Evolutionary conservation across 2,329 filamentous ascomycete genomes (phyloP).

Genomic region (Amylocarpus encephaloides): DNA sequence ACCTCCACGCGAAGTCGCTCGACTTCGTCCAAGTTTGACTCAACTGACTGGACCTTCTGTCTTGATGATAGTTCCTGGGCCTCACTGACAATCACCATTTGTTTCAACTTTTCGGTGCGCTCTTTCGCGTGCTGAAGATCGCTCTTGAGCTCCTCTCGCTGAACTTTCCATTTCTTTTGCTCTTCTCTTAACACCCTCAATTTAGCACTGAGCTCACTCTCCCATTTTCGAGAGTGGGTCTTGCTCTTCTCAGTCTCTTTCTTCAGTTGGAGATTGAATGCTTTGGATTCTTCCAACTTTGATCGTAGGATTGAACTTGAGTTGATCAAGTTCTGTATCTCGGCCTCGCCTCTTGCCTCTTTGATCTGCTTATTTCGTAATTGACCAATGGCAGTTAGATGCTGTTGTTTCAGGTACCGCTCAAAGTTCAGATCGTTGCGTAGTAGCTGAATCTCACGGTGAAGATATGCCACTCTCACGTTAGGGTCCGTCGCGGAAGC

Average conservation of each 20-base stretch:
- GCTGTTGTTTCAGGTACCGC: conserved; percentile 75
- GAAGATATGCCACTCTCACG: conserved; percentile 47
- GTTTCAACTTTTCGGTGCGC: conserved; percentile 59
- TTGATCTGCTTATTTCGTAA: conserved; percentile 67
- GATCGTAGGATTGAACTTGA: conserved; percentile 67
- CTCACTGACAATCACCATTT: conserved; percentile 62
- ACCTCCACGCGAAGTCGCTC: conserved; percentile 54
- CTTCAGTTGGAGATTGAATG: conserved; percentile 61
- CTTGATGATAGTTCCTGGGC: conserved; percentile 58
- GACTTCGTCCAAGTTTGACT: conserved; percentile 55
- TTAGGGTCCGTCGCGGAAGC: conserved; percentile 26
- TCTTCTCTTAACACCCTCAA: conserved; percentile 62
- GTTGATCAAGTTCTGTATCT: conserved; percentile 75
- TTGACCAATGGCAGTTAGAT: conserved; percentile 74
- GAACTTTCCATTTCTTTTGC: conserved; percentile 55
- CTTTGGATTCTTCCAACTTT: conserved; percentile 67
- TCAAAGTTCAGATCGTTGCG: conserved; percentile 81
- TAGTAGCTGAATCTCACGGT: conserved; percentile 67
- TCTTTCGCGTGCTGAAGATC: conserved; percentile 52
- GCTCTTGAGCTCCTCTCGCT: conserved; percentile 49
- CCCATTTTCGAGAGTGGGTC: conserved; percentile 70
- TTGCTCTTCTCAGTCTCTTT: conserved; percentile 68
- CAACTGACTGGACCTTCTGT: conserved; percentile 57
- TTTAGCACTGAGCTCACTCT: conserved; percentile 62
- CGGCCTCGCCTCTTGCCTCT: conserved; percentile 72